Conservation (phyloP, 2,329 filamentous ascomycete genomes). For the Trichoderma sp. region DNA sequence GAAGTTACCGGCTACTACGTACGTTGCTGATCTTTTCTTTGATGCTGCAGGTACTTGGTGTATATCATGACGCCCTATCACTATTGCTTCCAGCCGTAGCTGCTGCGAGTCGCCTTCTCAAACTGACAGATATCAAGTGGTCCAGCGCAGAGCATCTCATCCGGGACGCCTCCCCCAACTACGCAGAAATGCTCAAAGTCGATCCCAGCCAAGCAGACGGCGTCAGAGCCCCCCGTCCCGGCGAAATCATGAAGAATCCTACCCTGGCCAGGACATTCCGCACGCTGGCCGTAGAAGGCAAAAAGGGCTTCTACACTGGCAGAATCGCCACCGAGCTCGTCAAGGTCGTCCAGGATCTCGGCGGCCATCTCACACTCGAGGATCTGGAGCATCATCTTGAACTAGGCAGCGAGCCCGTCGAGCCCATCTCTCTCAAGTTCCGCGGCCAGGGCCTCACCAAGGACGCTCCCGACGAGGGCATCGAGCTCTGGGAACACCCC, state of each 20-base stretch:
- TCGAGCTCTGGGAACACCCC: slow-evolving; percentile 94
- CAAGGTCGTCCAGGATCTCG: slow-evolving; percentile 72
- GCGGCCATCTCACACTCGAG: slow-evolving; percentile 75
- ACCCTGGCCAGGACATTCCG: slow-evolving; percentile 80
- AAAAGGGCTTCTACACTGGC: slow-evolving; percentile 88
- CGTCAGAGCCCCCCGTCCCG: slow-evolving; percentile 71
- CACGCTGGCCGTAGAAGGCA: slow-evolving; percentile 75
- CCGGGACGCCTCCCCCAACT: slow-evolving; percentile 78
- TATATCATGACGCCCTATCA: too few relatives aligned
- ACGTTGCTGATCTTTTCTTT: slow-evolving; percentile 35
- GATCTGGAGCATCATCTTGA: slow-evolving; percentile 77
- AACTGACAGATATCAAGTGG: slow-evolving; percentile 61
- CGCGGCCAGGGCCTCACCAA: slow-evolving; percentile 57
- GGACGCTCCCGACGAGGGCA: slow-evolving; percentile 46
- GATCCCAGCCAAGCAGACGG: slow-evolving; percentile 69
- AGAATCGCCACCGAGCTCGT: slow-evolving; percentile 79
- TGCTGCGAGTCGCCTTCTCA: not conserved
- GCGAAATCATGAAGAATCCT: slow-evolving; percentile 88
- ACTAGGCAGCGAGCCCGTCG: slow-evolving; percentile 71
- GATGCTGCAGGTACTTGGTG: not conserved
- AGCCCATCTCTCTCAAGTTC: slow-evolving; percentile 82
- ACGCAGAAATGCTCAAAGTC: slow-evolving; percentile 80
- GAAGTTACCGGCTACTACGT: slow-evolving; percentile 73
- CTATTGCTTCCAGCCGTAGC: too few relatives aligned
- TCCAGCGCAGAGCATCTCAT: slow-evolving; percentile 62